Evolutionary conservation across 805 yeast genomes (phyloP).

Genomic region (Saturnispora serradocipensis): DNA sequence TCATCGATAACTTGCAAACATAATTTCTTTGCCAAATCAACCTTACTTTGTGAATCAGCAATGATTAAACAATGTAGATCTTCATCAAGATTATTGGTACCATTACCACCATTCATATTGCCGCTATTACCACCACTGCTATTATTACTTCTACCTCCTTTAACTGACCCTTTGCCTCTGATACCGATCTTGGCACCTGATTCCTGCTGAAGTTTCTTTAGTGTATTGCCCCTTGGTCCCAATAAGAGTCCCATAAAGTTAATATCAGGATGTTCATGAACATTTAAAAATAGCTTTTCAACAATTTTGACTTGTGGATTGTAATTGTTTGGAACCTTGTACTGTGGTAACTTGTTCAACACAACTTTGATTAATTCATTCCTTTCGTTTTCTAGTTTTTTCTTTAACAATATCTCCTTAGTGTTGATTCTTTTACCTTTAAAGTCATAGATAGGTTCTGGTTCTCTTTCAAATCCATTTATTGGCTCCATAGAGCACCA

Average conservation of each 20-base stretch:
- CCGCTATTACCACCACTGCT: constrained; percentile 39
- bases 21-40: constrained; percentile 63
- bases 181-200: constrained; percentile 88
- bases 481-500: neutral
- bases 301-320: constrained; percentile 44
- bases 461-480: constrained; percentile 43
- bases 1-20: constrained; percentile 70
- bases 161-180: constrained; percentile 92
- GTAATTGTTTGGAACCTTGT: constrained; percentile 73
- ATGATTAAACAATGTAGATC: constrained; percentile 83
- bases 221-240: constrained; percentile 94
- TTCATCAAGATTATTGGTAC: constrained; percentile 55
- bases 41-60: constrained; percentile 70
- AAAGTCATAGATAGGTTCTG: constrained; percentile 84
- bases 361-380: constrained; percentile 72
- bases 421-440: constrained; percentile 82
- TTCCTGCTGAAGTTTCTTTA: constrained; percentile 68
- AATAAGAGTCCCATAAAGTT: constrained; percentile 84
- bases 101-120: constrained; percentile 26
- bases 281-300: constrained; percentile 82
- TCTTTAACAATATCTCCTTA: constrained; percentile 55
- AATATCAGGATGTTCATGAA: constrained; percentile 77
- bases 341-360: constrained; percentile 61
- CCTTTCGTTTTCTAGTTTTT: constrained; percentile 67
- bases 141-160: constrained; percentile 56